Evolutionary conservation across 1,284 basidiomycete genomes (phyloP), one percentile per base, ranked within the genome.

Genomic region (Tetrapyrgos nigripes): DNA sequence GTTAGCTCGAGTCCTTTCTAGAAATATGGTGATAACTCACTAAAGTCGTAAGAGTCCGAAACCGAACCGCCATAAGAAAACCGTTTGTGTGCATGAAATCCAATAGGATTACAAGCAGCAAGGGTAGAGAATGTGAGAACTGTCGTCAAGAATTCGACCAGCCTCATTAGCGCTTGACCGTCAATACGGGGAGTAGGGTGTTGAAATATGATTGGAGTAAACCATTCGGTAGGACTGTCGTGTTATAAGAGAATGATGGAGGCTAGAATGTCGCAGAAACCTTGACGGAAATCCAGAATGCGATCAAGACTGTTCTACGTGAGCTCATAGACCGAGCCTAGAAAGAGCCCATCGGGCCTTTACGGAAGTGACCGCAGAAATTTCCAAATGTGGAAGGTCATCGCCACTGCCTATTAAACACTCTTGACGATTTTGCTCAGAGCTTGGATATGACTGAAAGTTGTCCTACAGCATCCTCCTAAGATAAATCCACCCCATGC

Each of bases 401-500:
- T n/a, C n/a, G n/a, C n/a, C n/a, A n/a, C n/a, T n/a, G n/a, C n/a
- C n/a, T n/a, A n/a, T n/a, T n/a, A n/a, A n/a, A n/a, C n/a, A n/a
- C n/a, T 27, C 14, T 27, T 23, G 11, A 56, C 26, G 17, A 33
- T 21, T 14, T 54, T 26, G 17, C 33, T 44, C 29, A 60, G 46
- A 3, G n/a, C 11, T 11, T 46, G 11, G 5, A 61, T 53, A 51
- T 61, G 59, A 28, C 3, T 44, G 11, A 87, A 86, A 2, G 77
- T 77, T 5, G 83, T 80, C 66, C 84, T 86, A 69, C 92, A 93
- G 67, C 92, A 93, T 1, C 92, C 92, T 1, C 92, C 92, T 0
- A 88, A 76, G 8, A 92, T 67, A 2, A 89, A 61, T 0, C 84
- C 84, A 11, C 66, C 72, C 87, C 89, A 92, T 4, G 67, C 52